These are phyloP conservation scores for Gracilaria gracilis DNA, from an alignment of 23 red algal genomes.

Conservation along the genomic window DNA sequence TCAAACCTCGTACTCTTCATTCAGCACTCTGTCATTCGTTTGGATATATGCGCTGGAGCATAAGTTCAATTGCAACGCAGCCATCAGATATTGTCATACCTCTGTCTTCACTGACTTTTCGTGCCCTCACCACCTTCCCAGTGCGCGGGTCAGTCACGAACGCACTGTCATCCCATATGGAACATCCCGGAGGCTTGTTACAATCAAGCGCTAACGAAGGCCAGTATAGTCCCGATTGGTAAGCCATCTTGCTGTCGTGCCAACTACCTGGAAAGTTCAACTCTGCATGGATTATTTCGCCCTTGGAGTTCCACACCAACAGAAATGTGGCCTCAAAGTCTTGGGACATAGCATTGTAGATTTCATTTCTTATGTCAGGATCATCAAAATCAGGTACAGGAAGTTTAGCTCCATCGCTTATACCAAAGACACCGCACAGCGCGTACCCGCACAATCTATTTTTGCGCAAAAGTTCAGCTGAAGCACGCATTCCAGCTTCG, in stretches of 20 bases:
- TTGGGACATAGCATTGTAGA: neutral
- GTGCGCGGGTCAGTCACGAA: neutral
- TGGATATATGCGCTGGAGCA: neutral
- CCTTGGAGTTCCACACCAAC: conserved; percentile 13
- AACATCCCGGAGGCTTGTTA: neutral
- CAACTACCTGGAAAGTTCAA: conserved; percentile 6
- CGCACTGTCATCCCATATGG: neutral
- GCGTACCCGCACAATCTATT: neutral
- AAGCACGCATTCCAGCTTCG: neutral
- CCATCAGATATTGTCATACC: neutral
- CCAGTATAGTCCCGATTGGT: neutral
- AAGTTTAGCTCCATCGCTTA: neutral
- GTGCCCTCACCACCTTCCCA: neutral
- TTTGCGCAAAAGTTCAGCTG: neutral
- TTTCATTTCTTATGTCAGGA: conserved; percentile 9
- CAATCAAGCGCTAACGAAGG: neutral
- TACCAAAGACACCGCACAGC: neutral
- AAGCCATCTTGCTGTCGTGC: neutral
- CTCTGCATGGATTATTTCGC: conserved; percentile 30
- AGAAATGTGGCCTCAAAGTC: conserved; percentile 6
- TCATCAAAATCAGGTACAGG: conserved; percentile 7
- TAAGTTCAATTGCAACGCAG: neutral
- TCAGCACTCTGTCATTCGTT: neutral
- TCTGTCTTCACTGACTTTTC: neutral
- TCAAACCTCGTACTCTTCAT: neutral